Conservation (phyloP, 495 filamentous ascomycete species). For the Hypoxylon fragiforme region DNA sequence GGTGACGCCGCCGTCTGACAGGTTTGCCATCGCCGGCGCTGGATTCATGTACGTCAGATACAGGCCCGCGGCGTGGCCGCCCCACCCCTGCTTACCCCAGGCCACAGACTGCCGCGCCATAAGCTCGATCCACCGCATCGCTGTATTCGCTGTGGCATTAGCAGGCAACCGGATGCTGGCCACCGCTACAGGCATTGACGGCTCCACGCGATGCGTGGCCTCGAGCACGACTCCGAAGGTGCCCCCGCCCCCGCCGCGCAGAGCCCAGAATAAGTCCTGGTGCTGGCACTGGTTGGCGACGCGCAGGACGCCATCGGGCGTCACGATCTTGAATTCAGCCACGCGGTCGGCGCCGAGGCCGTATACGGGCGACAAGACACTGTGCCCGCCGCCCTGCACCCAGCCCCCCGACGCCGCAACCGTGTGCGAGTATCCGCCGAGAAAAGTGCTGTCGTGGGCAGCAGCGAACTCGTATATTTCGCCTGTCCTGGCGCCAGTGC, state of each 20-base stretch:
- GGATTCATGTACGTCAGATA: constrained; percentile 47
- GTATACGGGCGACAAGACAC: constrained; percentile 55
- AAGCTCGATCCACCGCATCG: constrained; percentile 42
- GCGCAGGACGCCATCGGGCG: constrained; percentile 53
- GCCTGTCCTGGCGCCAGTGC: constrained; percentile 44
- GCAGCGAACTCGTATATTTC: constrained; percentile 41
- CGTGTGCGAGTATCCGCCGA: constrained; percentile 46
- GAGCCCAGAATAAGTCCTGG: constrained; percentile 63
- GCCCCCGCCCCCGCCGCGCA: constrained; percentile 61
- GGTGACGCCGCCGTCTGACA: constrained; percentile 18
- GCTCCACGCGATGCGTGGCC: constrained; percentile 48
- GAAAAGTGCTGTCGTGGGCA: constrained; percentile 39
- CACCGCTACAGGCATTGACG: constrained; percentile 39
- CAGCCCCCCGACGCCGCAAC: constrained; percentile 61
- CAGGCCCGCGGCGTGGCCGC: constrained; percentile 46
- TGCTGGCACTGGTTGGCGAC: constrained; percentile 53
- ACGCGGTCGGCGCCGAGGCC: constrained; percentile 68
- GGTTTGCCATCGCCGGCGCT: constrained; percentile 33
- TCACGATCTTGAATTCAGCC: constrained; percentile 64
- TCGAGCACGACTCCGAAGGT: constrained; percentile 57
- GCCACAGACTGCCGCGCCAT: constrained; percentile 45
- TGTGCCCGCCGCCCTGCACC: constrained; percentile 63
- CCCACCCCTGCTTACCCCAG: constrained; percentile 54
- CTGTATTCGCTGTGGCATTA: constrained; percentile 28
- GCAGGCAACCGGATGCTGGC: constrained; percentile 45